Conservation (phyloP, 331 rosid species). For the Phaseolus coccineus region DNA sequence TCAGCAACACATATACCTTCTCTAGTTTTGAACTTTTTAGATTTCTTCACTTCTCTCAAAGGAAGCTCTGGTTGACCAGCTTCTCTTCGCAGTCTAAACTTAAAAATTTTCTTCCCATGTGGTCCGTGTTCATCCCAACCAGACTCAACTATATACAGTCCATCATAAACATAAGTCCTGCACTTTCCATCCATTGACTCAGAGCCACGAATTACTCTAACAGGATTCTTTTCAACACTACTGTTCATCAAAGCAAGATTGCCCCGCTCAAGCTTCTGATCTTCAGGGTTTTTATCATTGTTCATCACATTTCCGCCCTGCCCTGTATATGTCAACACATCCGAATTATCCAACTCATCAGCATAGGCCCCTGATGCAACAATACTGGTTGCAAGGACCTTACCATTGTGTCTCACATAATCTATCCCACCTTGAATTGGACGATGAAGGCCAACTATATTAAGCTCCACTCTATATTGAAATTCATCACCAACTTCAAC, state of each 20-base stretch:
- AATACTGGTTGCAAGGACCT: slow-evolving; percentile 80
- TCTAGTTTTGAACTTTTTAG: slow-evolving; percentile 68
- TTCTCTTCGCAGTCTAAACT: slow-evolving; percentile 71
- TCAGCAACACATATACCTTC: slow-evolving; percentile 73
- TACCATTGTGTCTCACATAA: slow-evolving; percentile 60
- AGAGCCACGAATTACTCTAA: slow-evolving; percentile 87
- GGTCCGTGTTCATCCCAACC: slow-evolving; percentile 83
- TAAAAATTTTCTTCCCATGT: slow-evolving; percentile 81
- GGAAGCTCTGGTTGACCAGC: slow-evolving; percentile 90
- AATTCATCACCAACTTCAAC: slow-evolving; percentile 94
- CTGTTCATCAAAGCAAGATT: slow-evolving; percentile 92
- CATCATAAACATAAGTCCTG: slow-evolving; percentile 79
- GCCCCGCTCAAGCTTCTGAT: slow-evolving; percentile 92
- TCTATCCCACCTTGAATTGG: slow-evolving; percentile 79
- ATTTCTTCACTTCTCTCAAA: slow-evolving; percentile 76
- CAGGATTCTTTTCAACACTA: slow-evolving; percentile 64
- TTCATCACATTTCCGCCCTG: slow-evolving; percentile 86
- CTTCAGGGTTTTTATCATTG: slow-evolving; percentile 75
- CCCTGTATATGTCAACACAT: slow-evolving; percentile 76
- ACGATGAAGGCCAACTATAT: slow-evolving; percentile 83
- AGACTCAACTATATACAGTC: slow-evolving; percentile 69
- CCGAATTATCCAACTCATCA: slow-evolving; percentile 71
- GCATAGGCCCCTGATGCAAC: slow-evolving; percentile 89
- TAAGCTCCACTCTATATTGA: slow-evolving; percentile 83
- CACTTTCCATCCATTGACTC: slow-evolving; percentile 70